Percentiles rank a stretch among this genome's conserved stretches.
Evolutionary conservation across 2,329 filamentous ascomycete species (phyloP).

Genomic region (Verticillium albo-atrum): DNA sequence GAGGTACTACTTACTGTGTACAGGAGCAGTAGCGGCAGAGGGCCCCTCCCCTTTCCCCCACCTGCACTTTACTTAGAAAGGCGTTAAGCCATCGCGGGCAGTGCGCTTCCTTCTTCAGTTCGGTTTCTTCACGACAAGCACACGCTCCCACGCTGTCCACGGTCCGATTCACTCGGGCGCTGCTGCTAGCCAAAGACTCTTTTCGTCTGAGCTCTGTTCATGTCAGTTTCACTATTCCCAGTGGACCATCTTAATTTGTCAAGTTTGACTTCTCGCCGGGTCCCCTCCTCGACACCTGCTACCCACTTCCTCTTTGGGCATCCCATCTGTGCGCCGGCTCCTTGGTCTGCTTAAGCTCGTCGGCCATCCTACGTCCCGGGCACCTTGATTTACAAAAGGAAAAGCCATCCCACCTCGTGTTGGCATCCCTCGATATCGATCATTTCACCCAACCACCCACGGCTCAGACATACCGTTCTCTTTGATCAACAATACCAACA

Average conservation of each 20-base stretch:
- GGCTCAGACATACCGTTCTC: constrained; percentile 11
- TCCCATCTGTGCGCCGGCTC: constrained; percentile 28
- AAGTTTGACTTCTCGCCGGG: constrained; percentile 17
- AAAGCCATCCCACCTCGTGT: not conserved
- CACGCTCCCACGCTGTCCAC: constrained; percentile 2
- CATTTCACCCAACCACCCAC: constrained; percentile 6
- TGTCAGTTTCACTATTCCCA: constrained; percentile 20
- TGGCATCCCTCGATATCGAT: not conserved
- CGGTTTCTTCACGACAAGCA: constrained; percentile 13
- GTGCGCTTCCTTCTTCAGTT: constrained; percentile 16
- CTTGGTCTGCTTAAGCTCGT: constrained; percentile 16
- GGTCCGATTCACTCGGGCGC: constrained; percentile 10
- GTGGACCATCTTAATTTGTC: constrained; percentile 16
- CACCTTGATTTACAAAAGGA: constrained; percentile 14
- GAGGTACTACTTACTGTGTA: constrained; percentile 20
- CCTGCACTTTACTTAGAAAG: constrained; percentile 19
- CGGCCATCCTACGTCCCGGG: constrained; percentile 3
- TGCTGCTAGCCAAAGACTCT: constrained; percentile 11
- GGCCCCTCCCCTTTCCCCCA: not conserved
- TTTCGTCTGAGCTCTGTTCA: constrained; percentile 20
- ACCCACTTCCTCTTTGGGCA: constrained; percentile 34
- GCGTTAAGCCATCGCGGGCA: constrained; percentile 21
- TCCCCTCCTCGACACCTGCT: constrained; percentile 23
- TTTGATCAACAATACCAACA: constrained; percentile 9
- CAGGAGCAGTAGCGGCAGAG: constrained; percentile 14